Evolutionary conservation across 1,284 basidiomycete species (phyloP), one percentile per base, ranked within the genome.

Genomic region (Ustilago vetiveriae): DNA sequence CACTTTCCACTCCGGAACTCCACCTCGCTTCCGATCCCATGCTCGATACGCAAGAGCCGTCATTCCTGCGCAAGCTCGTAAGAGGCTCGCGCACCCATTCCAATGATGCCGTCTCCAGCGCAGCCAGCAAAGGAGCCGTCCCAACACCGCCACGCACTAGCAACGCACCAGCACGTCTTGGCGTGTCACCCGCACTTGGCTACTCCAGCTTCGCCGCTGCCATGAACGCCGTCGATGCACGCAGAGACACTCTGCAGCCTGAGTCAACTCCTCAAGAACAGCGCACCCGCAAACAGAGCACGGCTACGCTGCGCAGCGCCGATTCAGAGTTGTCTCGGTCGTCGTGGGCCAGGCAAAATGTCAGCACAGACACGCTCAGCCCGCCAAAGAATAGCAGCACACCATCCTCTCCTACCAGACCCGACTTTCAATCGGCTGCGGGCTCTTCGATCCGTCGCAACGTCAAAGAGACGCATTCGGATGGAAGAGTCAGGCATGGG

Each of bases 11-110:
- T 0, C 75, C 75, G 1, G 75, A 76, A 52, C 67, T 76, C 7
- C 75, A 76, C 30, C 57, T 76, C 30, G 65, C 75, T 17, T 76
- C 75, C 2, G 72, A 75, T 24, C 66, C 75, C 2, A 52, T 76
- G 54, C 49, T 72, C 38, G 67, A 68, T 17, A 59, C 62, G 13
- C 60, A 75, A 14, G 69, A 70, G 36, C 66, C 66, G 1, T 59
- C 60, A 2, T 70, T 70, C 42, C 39, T 70, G 45, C 66, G 60
- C 36, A 64, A 52, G 40, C 56, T 70, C 16, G 60, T 56, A n/a
- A 63, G 54, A 24, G 57, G 47, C 33, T 45, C 53, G 2, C 46
- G 44, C 16, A 55, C 54, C 2, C 58, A 48, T 21, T 59, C 58
- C 6, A 42, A 56, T 24, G 55, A 56, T 17, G 50, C 55, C 11